These are phyloP conservation scores for Leishmania aethiopica DNA, from an alignment of 208 protist species.

Conservation along the genomic window DNA sequence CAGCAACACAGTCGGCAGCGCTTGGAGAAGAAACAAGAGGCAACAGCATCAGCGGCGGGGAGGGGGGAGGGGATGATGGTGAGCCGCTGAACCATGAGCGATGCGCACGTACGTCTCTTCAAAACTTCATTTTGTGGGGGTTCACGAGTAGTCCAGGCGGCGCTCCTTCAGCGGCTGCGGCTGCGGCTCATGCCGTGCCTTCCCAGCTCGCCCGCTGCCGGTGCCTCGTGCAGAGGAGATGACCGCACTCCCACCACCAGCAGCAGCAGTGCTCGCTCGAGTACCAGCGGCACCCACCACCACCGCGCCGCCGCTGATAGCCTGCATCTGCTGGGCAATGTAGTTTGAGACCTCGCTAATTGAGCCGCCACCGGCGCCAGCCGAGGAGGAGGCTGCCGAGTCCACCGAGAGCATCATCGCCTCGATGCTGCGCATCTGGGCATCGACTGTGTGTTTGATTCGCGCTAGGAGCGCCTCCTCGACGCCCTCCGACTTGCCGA, in stretches of 20 bases:
- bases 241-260: background rate
- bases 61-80: background rate
- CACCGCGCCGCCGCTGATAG: conserved; percentile 18
- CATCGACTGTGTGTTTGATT: conserved; percentile 75
- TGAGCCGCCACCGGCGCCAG: conserved; percentile 26
- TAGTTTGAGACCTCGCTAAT: conserved; percentile 34
- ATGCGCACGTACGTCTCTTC: background rate
- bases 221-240: background rate
- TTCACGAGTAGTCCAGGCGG: conserved; percentile 33
- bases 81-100: background rate
- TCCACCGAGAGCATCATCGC: conserved; percentile 36
- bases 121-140: background rate
- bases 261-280: background rate
- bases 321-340: conserved; percentile 37
- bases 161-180: conserved; percentile 20
- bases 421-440: conserved; percentile 65
- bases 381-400: background rate
- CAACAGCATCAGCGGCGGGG: background rate
- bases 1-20: background rate
- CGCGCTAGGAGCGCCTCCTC: conserved; percentile 70
- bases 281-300: conserved; percentile 1
- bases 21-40: background rate
- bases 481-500: conserved; percentile 53
- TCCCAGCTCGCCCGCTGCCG: background rate
- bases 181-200: background rate